These are phyloP conservation scores for Polyporus tsugae DNA, from an alignment of 1,284 basidiomycete genomes.

Conservation along the genomic window DNA sequence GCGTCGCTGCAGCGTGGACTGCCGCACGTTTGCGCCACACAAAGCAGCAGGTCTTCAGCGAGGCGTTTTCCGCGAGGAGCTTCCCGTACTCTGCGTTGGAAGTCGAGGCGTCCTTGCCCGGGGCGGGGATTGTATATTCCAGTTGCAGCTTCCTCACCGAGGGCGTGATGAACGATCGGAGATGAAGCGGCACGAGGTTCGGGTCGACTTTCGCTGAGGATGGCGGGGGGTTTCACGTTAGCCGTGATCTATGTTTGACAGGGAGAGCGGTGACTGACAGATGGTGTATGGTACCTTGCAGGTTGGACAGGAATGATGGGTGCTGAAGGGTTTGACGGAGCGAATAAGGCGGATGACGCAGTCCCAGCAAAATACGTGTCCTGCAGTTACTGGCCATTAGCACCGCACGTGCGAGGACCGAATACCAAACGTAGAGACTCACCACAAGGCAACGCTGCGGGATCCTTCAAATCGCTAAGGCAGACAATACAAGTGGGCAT, in stretches of 20 bases:
- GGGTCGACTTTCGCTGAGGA: conserved; percentile 56
- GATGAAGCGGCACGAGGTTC: conserved; percentile 53
- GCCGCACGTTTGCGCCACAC: conserved; percentile 67
- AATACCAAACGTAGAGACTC: conserved; percentile 31
- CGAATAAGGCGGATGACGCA: conserved; percentile 59
- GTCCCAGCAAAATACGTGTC: conserved; percentile 65
- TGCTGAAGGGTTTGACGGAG: conserved; percentile 52
- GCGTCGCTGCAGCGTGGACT: conserved; percentile 60
- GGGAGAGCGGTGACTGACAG: conserved; percentile 38
- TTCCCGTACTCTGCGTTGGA: conserved; percentile 49
- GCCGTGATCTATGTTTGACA: conserved; percentile 3
- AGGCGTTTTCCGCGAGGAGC: conserved; percentile 58
- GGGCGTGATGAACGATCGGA: conserved; percentile 58
- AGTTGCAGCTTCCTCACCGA: conserved; percentile 60
- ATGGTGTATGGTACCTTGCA: conserved; percentile 60
- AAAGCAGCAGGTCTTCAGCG: conserved; percentile 54
- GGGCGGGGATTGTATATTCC: conserved; percentile 41
- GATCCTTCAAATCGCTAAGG: conserved; percentile 55
- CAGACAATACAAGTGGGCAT: conserved; percentile 63
- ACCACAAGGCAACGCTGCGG: conserved; percentile 71
- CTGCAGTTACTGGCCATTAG: conserved; percentile 40
- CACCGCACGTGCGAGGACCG: conserved; percentile 8
- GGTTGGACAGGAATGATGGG: conserved; percentile 59
- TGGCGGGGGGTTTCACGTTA: not conserved
- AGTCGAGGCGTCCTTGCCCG: conserved; percentile 27